Base-by-base conservation (phyloP, 225 moss, liverwort and hornwort species). In the Physcomitrellopsis africana region DNA sequence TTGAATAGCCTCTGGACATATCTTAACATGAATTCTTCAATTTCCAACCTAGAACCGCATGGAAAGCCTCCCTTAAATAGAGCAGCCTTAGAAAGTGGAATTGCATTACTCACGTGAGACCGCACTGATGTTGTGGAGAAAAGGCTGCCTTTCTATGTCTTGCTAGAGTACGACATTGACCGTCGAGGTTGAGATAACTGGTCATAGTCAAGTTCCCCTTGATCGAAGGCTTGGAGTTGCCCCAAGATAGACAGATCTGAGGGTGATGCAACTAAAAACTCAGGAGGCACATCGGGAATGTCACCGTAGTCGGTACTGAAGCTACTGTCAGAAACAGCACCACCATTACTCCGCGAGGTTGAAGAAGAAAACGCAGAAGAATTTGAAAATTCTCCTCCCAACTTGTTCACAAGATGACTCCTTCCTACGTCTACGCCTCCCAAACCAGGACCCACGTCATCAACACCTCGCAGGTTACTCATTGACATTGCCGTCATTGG, bases 221-320 rank as follows among this genome's bases (percentile, higher is more conserved):
- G 87, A 65, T 88, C 82, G 24, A 85, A 88, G 13, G 80, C 78
- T 72, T 88, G 83, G 24, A 88, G 43, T 58, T 88, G 87, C 26
- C 87, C 82, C 82, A 88, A 71, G 4, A 88, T 83, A 59, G 84
- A 79, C 71, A 87, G 53, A 65, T 87, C 87, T 12, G 82, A 80
- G 17, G 85, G 80, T 1, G 83, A 78, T 8, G 75, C 41, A 22
- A 82, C 69, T 18, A 88, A 20, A 66, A 81, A 85, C 26, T 82
- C 78, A 0, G 78, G 44, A n/a, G 84, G 84, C 55, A 80, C 65
- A 0, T 77, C 81, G 7, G 69, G 77, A 16, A 85, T 67, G 18
- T 81, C 88, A 15, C 62, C 73, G 7, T 85, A 88, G 42, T 72
- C 78, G 2, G 52, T 73, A 32, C 76, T 83, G 81, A 83, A 88